These are phyloP conservation scores for Neurospora sp. DNA, from an alignment of 495 filamentous ascomycete genomes.

Conservation along the genomic window DNA sequence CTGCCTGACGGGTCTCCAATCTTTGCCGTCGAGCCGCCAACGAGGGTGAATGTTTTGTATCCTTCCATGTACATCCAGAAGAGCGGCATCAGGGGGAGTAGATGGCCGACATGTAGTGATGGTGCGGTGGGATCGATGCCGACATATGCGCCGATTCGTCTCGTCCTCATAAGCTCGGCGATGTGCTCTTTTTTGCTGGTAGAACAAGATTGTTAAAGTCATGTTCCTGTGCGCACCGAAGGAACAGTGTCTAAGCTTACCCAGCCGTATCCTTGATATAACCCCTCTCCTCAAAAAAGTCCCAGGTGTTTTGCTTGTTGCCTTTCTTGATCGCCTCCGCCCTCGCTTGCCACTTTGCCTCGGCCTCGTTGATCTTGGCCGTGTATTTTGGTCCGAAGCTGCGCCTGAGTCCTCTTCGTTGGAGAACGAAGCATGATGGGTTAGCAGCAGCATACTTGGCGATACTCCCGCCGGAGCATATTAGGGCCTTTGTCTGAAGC, in stretches of 20 bases:
- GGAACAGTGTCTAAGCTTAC: constrained; percentile 34
- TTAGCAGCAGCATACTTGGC: neutral
- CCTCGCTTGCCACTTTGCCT: constrained; percentile 45
- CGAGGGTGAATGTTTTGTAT: constrained; percentile 58
- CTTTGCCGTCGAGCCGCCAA: constrained; percentile 77
- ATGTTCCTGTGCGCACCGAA: neutral
- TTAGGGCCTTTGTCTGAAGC: neutral
- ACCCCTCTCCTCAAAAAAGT: constrained; percentile 68
- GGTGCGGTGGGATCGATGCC: constrained; percentile 89
- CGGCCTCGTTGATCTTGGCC: constrained; percentile 43
- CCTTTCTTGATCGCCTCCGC: constrained; percentile 52
- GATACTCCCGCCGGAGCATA: neutral
- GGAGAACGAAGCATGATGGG: neutral
- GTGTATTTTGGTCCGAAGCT: constrained; percentile 37
- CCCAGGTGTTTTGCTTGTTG: constrained; percentile 51
- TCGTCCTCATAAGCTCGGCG: constrained; percentile 55
- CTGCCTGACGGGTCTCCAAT: constrained; percentile 85
- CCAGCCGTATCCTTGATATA: constrained; percentile 73
- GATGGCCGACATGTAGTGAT: constrained; percentile 86
- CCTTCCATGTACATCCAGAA: constrained; percentile 91
- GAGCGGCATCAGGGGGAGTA: constrained; percentile 86
- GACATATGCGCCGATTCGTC: constrained; percentile 70
- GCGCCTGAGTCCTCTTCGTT: neutral
- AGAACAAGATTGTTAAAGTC: neutral
- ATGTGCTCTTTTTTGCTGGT: constrained; percentile 48